These are phyloP conservation scores for Amanita rimosa DNA, from an alignment of 768 basidiomycete genomes.

Conservation along the genomic window DNA sequence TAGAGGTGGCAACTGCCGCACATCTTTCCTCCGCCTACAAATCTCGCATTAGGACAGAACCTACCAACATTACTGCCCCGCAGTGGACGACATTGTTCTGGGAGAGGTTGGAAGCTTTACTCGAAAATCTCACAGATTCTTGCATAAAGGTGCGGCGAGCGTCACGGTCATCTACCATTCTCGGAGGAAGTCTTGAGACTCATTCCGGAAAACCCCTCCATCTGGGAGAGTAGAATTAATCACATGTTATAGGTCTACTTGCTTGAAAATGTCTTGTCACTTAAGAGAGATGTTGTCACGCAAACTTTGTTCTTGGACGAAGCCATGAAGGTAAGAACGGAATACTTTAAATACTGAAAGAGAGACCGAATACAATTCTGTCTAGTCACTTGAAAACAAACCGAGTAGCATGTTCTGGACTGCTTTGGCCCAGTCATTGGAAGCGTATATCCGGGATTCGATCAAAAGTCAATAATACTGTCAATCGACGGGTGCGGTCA, in stretches of 20 bases:
- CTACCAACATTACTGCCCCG: constrained; percentile 77
- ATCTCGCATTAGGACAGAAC: constrained; percentile 82
- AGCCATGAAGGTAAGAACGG: constrained; percentile 65
- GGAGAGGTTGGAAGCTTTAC: constrained; percentile 67
- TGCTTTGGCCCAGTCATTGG: constrained; percentile 66
- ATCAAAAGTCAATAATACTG: constrained; percentile 46
- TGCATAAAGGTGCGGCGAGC: constrained; percentile 66
- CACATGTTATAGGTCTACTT: constrained; percentile 63
- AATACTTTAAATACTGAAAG: neutral
- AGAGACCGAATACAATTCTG: neutral
- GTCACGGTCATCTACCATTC: neutral
- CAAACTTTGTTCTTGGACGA: constrained; percentile 82
- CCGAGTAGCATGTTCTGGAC: constrained; percentile 92
- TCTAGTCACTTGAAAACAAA: constrained; percentile 75
- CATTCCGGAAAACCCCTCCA: no score
- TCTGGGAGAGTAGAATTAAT: neutral
- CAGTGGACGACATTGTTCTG: constrained; percentile 81
- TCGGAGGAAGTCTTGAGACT: neutral
- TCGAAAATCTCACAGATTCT: constrained; percentile 82
- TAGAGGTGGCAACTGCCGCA: constrained; percentile 4
- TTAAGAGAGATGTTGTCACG: constrained; percentile 77
- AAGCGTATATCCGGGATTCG: constrained; percentile 72
- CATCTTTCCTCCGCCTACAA: constrained; percentile 40
- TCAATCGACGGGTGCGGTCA: neutral
- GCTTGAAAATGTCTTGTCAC: constrained; percentile 82